Conservation (phyloP, 352 stramenopile genomes). For the Pythium vanterpoolii region DNA sequence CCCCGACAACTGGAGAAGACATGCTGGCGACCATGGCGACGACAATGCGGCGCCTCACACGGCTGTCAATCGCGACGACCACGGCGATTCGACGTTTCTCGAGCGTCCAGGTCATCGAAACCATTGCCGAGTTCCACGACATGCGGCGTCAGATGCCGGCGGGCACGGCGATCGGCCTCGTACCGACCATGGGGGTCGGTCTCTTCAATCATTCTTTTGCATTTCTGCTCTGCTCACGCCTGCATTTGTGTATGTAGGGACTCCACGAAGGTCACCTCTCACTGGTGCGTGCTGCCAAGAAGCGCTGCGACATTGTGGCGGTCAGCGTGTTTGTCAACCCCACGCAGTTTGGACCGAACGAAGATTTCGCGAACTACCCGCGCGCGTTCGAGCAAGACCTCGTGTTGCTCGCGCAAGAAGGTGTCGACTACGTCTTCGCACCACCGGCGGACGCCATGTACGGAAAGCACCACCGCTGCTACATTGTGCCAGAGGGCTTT, state of each 20-base stretch:
- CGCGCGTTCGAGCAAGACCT: constrained; percentile 94
- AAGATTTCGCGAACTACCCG: constrained; percentile 99
- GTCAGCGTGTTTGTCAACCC: constrained; percentile 99
- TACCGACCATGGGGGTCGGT: constrained; percentile 98
- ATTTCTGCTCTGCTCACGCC: constrained; percentile 19
- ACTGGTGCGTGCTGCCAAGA: constrained; percentile 84
- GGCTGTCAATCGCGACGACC: background rate
- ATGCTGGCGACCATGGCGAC: background rate
- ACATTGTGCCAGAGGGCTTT: constrained; percentile 93
- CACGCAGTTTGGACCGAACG: constrained; percentile 96
- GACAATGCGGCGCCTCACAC: constrained; percentile 1
- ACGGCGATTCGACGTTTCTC: constrained; percentile 10
- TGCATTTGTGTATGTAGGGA: constrained; percentile 53
- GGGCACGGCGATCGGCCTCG: constrained; percentile 90
- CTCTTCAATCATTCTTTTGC: background rate
- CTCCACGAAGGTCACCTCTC: constrained; percentile 96
- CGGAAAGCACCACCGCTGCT: constrained; percentile 69
- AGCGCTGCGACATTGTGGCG: constrained; percentile 93
- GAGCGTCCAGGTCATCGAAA: constrained; percentile 54
- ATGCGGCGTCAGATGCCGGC: constrained; percentile 44
- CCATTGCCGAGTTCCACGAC: constrained; percentile 47
- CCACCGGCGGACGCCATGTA: constrained; percentile 89
- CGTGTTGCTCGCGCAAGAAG: constrained; percentile 71
- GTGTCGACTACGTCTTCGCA: constrained; percentile 91
- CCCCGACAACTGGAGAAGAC: background rate